Evolutionary conservation across 768 basidiomycete genomes (phyloP), one percentile per base, ranked within the genome.

Genomic region (Termitomyces eurrhizus): DNA sequence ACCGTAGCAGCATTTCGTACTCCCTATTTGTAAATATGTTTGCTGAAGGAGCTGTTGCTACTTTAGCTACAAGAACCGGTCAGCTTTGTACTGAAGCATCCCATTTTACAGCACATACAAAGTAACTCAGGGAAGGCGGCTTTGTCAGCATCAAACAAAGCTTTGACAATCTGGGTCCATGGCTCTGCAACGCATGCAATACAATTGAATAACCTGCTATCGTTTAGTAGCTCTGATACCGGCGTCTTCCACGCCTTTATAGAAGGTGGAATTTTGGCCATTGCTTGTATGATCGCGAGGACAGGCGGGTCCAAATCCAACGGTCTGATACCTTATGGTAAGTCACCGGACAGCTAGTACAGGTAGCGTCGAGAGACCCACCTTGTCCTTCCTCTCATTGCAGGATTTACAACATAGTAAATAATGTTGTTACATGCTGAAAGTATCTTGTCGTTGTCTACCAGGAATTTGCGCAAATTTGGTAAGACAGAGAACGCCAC

Each of bases 1-100:
- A 93, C 29, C 93, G 85, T 32, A 89, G 75, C 0, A 93, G 75
- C 84, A 91, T 95, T 74, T 99, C 97, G 58, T 94, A 92, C 70
- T 98, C 97, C 50, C 90, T 80, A 68, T 94, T 98, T 35, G 93
- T 89, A 73, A 99, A 99, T 57, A 99, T 97, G 67, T 97, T 98
- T 21, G 93, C 88, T 0, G 95, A 96, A 1, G 97, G 89, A 0
- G 88, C 85, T 2, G 91, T 86, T 1, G 91, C 87, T 56, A 96
- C 85, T 76, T 83, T 85, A 70, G 87, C 96, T 81, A 29, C 69
- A 68, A 42, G 32, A 24, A 7, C 49, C 48, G 21, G 46, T 50
- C 12, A 62, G 54, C 32, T 14, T 24, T 12, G 6, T 33, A 21
- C 39, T n/a, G n/a, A 36, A 13, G 50, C 2, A 54, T 53, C 39